Conservation (phyloP, 2,329 filamentous ascomycete species). For the Eurotiales sp. region DNA sequence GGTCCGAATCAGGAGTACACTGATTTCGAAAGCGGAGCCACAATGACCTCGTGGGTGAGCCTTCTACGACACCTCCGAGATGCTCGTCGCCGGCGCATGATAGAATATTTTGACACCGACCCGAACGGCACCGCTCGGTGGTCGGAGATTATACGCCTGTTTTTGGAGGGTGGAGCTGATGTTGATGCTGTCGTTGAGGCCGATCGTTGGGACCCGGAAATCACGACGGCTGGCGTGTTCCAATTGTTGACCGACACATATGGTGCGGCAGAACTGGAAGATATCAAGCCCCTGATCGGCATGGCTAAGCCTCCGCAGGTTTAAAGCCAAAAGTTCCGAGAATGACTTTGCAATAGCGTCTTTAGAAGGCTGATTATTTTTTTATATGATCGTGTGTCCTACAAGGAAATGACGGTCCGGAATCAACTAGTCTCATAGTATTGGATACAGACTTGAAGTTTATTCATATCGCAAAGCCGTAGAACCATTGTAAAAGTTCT, state of each 20-base stretch:
- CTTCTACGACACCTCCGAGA: not conserved
- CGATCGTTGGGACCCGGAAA: not conserved
- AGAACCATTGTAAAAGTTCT: too few relatives aligned
- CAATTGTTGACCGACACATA: not conserved
- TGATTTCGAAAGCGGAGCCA: not conserved
- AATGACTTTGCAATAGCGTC: too few relatives aligned
- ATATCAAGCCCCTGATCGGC: not conserved
- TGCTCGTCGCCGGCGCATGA: not conserved
- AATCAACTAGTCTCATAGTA: too few relatives aligned
- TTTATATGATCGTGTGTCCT: too few relatives aligned
- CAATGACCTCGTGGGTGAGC: not conserved
- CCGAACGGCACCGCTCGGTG: not conserved
- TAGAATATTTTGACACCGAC: not conserved
- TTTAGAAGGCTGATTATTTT: too few relatives aligned
- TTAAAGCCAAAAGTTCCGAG: too few relatives aligned
- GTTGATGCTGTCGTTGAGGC: not conserved
- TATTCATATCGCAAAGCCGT: too few relatives aligned
- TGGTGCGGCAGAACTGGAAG: not conserved
- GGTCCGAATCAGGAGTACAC: not conserved
- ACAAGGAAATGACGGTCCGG: too few relatives aligned
- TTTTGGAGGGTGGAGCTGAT: not conserved
- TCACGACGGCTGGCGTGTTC: not conserved
- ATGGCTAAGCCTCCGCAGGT: too few relatives aligned
- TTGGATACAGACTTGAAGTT: too few relatives aligned
- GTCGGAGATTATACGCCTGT: not conserved